Evolutionary conservation across 202 grass and related monocot genomes (phyloP).

Genomic region (Thinopyrum obtusiflorum): DNA sequence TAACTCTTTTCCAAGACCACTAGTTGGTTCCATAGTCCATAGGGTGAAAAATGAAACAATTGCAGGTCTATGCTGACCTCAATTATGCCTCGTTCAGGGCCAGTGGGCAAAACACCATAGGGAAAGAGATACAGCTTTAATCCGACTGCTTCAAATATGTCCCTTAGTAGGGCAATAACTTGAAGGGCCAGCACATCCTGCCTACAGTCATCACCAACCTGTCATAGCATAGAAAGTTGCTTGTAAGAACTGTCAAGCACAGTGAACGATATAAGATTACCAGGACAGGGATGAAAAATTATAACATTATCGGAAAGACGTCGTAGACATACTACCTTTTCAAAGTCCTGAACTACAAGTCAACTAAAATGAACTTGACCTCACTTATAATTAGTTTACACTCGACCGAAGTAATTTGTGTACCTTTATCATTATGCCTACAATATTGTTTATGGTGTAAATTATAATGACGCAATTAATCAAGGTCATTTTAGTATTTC

Average conservation of each 20-base stretch:
- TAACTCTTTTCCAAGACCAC: slow-evolving; percentile 12
- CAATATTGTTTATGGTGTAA: neutral
- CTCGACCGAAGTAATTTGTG: neutral
- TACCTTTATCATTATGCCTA: neutral
- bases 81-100: slow-evolving; percentile 86
- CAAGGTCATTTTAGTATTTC: neutral
- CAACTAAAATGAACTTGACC: slow-evolving; percentile 1
- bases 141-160: slow-evolving; percentile 90
- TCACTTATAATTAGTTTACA: slow-evolving; percentile 17
- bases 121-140: slow-evolving; percentile 96
- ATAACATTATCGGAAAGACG: slow-evolving; percentile 23
- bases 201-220: slow-evolving; percentile 99
- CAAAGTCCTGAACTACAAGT: slow-evolving; percentile 9
- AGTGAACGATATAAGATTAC: slow-evolving; percentile 1
- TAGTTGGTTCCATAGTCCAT: slow-evolving; percentile 3
- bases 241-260: slow-evolving; percentile 21
- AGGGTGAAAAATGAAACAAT: slow-evolving; percentile 1
- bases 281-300: neutral
- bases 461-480: neutral
- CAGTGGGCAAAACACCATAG: slow-evolving; percentile 96
- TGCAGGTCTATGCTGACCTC: slow-evolving; percentile 57
- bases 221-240: slow-evolving; percentile 35
- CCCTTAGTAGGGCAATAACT: slow-evolving; percentile 86
- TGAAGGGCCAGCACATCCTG: slow-evolving; percentile 99
- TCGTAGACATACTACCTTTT: neutral